A percentile compares a stretch with the other conserved stretches of the same genome.
Conservation (phyloP, 768 basidiomycete species). For the Antrodiella citrinella region DNA sequence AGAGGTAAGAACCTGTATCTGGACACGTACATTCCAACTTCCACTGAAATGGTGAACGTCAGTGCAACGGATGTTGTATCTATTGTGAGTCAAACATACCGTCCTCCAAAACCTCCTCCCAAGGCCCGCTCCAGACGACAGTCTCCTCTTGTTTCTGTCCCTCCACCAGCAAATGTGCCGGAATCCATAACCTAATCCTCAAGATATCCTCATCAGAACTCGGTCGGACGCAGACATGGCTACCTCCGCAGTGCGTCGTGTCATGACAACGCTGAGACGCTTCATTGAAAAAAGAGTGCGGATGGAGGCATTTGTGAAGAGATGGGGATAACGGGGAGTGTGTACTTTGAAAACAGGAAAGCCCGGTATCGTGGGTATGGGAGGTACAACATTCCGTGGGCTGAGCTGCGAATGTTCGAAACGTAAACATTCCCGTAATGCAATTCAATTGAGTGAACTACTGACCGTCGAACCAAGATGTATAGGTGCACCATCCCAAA, state of each 20-base stretch:
- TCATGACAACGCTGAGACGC: background rate
- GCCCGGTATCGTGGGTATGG: background rate
- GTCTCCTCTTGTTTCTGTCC: slow-evolving; percentile 17
- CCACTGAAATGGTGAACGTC: no score
- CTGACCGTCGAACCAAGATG: slow-evolving; percentile 24
- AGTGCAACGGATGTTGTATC: no score
- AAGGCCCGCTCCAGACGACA: slow-evolving; percentile 70
- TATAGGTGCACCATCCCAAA: slow-evolving; percentile 58
- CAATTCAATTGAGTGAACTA: no score
- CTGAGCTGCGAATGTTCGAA: slow-evolving; percentile 18
- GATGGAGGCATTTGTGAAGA: background rate
- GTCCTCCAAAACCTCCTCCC: slow-evolving; percentile 55
- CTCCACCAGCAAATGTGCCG: slow-evolving; percentile 2
- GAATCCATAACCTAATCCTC: slow-evolving; percentile 3
- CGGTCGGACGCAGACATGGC: slow-evolving; percentile 1
- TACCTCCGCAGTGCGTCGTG: slow-evolving; percentile 1
- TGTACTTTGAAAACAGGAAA: background rate
- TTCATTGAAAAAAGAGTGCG: background rate
- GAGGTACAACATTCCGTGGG: slow-evolving; percentile 12
- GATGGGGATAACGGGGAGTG: background rate
- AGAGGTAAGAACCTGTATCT: slow-evolving; percentile 31
- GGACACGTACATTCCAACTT: slow-evolving; percentile 41
- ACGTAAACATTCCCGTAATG: no score
- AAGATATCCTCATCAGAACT: slow-evolving; percentile 1
- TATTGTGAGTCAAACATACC: no score